Base-by-base conservation (phyloP, 2,329 filamentous ascomycete genomes). In the Colletotrichum eleusines region DNA sequence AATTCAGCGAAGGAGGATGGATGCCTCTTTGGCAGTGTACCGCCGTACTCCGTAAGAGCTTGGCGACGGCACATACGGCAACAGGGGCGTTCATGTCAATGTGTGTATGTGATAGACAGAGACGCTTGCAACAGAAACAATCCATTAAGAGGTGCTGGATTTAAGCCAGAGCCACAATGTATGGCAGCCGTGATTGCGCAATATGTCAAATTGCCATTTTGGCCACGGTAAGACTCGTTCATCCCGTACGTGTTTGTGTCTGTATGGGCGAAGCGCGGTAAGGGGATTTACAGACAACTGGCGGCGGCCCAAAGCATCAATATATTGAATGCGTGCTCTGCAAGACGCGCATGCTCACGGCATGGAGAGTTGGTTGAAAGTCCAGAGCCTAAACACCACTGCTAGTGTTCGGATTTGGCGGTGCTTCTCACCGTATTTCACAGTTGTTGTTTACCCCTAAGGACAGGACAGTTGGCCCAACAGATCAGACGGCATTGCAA, bases 291-390 rank as follows among this genome's bases (percentile, higher is more conserved):
- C 44, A 60, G 57, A 60, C 26, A 31, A 35, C 12, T 44, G 23
- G n/a, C 44, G n/a, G 18, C 55, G 28, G 38, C 57, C 23, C 55
- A 59, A 46, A 9, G 57, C 57, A 59, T 50, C 42, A 60, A 48
- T 9, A 8, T 28, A 44, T 48, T 31, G 33, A 23, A 44, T 44
- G 20, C 5, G 46, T 23, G 44, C 46, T 26, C n/a, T 28, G 31
- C 33, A 18, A 38, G 42, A 48, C 14, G 31, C 26, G 57, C 28
- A 59, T 40, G 55, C 55, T 14, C 26, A 31, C 28, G 28, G 16
- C 6, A 18, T 20, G 50, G 2, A 18, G 23, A 51, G 23, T 31
- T 51, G 46, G 46, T 53, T 31, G 16, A 20, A 20, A 20, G 26
- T 20, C 16, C 16, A 33, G 50, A 31, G 46, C 46, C 26, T 31